A percentile compares a stretch with the other conserved stretches of the same genome.
phyloP scores from a whole-genome alignment of 805 yeast genomes.

The Wickerhamomyces chaumierensis region DNA sequence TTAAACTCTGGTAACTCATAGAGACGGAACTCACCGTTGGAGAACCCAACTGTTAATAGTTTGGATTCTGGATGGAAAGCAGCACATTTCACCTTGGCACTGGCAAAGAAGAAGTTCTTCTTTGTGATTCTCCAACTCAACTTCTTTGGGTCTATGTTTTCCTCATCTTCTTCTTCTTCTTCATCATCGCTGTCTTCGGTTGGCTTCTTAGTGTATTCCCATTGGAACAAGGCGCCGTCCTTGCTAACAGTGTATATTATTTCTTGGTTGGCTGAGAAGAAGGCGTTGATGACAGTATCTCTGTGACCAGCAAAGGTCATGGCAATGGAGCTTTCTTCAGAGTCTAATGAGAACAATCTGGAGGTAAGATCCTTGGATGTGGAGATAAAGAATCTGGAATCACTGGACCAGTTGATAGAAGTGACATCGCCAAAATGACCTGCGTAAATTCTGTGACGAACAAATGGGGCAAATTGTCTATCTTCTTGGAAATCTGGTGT shows the following conservation, averaged over 20 bases:
- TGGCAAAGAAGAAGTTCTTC: conserved; percentile 64
- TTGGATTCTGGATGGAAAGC: conserved; percentile 69
- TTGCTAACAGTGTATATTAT: conserved; percentile 82
- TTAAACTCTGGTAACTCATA: conserved; percentile 79
- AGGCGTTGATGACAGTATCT: conserved; percentile 80
- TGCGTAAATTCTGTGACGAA: conserved; percentile 79
- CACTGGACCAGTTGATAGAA: conserved; percentile 79
- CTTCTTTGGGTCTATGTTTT: conserved; percentile 25
- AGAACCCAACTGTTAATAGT: conserved; percentile 78
- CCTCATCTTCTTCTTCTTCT: conserved; percentile 28
- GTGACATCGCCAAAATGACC: conserved; percentile 84
- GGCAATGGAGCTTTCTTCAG: conserved; percentile 65
- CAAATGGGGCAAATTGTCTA: conserved; percentile 92
- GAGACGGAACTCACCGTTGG: conserved; percentile 81
- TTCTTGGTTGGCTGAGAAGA: conserved; percentile 82
- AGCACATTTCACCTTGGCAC: conserved; percentile 63
- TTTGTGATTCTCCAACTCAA: conserved; percentile 76
- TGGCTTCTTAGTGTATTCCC: conserved; percentile 71
- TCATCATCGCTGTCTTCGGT: conserved; percentile 31
- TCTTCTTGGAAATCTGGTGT: conserved; percentile 76
- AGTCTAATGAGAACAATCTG: conserved; percentile 64
- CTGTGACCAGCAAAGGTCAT: conserved; percentile 87
- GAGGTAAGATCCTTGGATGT: conserved; percentile 87
- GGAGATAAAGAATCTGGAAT: conserved; percentile 78
- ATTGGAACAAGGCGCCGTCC: conserved; percentile 87